These are phyloP conservation scores for Lagenidium sp. DNA, from an alignment of 352 stramenopile species.

Conservation along the genomic window DNA sequence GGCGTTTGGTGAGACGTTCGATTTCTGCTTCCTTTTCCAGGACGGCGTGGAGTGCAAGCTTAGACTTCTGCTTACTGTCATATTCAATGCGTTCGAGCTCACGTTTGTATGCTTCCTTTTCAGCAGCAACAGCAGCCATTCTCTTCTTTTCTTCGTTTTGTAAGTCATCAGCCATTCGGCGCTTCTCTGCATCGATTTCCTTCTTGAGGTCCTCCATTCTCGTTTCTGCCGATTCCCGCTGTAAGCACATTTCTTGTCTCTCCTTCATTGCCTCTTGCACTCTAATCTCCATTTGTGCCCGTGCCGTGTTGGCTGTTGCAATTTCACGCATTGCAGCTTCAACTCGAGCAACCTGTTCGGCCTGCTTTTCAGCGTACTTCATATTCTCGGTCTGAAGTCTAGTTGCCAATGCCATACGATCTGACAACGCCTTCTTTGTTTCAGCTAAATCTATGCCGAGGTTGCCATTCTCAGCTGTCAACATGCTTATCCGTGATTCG, in stretches of 20 bases:
- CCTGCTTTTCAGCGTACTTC: slow-evolving; percentile 66
- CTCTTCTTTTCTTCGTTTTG: slow-evolving; percentile 19
- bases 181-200: slow-evolving; percentile 39
- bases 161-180: slow-evolving; percentile 19
- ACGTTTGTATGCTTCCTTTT: slow-evolving; percentile 34
- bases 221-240: slow-evolving; percentile 36
- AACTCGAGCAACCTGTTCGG: slow-evolving; percentile 67
- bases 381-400: slow-evolving; percentile 83
- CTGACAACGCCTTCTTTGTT: slow-evolving; percentile 77
- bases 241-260: too few species aligned
- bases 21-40: slow-evolving; percentile 77
- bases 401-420: slow-evolving; percentile 71
- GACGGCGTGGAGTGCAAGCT: slow-evolving; percentile 71
- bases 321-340: slow-evolving; percentile 59
- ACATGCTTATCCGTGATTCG: slow-evolving; percentile 32
- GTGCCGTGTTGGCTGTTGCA: slow-evolving; percentile 22
- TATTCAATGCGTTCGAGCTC: slow-evolving; percentile 60
- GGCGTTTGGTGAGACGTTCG: slow-evolving; percentile 31
- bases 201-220: slow-evolving; percentile 20
- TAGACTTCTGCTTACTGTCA: slow-evolving; percentile 82
- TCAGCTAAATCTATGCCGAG: slow-evolving; percentile 67
- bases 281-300: slow-evolving; percentile 42
- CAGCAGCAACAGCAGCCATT: slow-evolving; percentile 18
- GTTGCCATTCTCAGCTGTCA: slow-evolving; percentile 53
- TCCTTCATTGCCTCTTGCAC: slow-evolving; percentile 51